Percentiles rank a stretch among this genome's conserved stretches.
phyloP scores from a whole-genome alignment of 2,329 filamentous ascomycete genomes.

The Aureobasidium sp. region DNA sequence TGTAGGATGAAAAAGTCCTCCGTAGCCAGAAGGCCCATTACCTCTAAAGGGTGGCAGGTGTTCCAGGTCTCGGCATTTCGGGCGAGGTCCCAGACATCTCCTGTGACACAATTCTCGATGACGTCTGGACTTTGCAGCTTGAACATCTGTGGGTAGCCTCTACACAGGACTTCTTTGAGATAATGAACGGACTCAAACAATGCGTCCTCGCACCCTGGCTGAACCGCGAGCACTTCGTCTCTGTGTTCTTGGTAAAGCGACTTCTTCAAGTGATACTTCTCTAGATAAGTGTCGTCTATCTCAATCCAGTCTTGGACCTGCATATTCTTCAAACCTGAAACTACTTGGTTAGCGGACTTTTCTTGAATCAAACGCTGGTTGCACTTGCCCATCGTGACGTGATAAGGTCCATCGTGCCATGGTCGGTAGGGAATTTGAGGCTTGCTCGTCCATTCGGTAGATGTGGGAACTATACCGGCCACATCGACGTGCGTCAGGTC shows the following conservation, averaged over 20 bases:
- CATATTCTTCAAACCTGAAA: not conserved
- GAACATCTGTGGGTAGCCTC: not conserved
- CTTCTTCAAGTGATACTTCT: not conserved
- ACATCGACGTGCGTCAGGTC: too few species aligned
- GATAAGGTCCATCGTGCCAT: not conserved
- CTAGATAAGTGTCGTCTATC: not conserved
- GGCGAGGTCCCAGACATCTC: not conserved
- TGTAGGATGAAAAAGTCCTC: not conserved
- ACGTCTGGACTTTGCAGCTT: too few species aligned
- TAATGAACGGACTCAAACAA: not conserved
- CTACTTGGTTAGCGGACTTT: not conserved
- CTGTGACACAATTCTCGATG: not conserved
- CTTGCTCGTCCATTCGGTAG: too few species aligned
- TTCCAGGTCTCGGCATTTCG: not conserved
- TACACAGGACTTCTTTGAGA: not conserved
- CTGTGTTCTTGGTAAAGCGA: not conserved
- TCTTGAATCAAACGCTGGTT: not conserved
- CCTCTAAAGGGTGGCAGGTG: not conserved
- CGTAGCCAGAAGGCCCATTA: not conserved
- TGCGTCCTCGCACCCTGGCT: not conserved
- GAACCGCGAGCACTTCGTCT: not conserved
- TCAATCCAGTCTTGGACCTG: not conserved
- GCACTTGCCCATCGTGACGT: not conserved
- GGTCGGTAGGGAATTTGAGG: not conserved
- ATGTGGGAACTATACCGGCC: too few species aligned